Evolutionary conservation across 768 basidiomycete species (phyloP).

Genomic region (Cystobasidium ongulense): DNA sequence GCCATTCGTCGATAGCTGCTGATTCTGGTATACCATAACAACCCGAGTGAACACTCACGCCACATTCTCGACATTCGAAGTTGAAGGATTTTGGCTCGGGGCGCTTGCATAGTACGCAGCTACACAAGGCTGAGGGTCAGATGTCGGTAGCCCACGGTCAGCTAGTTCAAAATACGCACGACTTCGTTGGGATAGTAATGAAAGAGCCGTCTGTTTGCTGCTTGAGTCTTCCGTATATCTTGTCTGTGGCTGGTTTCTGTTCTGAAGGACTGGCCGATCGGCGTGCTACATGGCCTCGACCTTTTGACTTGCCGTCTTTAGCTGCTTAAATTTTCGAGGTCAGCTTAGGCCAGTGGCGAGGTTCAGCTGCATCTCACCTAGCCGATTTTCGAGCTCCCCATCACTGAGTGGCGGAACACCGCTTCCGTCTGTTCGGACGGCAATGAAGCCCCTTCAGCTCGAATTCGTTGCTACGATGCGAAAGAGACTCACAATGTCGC

Average conservation of each 20-base stretch:
- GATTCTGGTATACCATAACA: conserved; percentile 39
- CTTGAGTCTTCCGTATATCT: background rate
- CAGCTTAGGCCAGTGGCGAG: background rate
- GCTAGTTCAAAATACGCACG: background rate
- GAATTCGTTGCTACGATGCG: background rate
- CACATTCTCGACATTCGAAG: conserved; percentile 23
- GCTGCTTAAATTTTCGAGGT: background rate
- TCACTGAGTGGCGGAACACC: background rate
- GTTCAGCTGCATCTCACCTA: background rate
- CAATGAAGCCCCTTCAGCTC: background rate
- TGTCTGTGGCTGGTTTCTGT: background rate
- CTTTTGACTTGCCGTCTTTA: conserved; percentile 15
- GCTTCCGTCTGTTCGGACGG: conserved; percentile 27
- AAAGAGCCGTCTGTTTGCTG: background rate
- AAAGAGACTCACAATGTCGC: conserved; percentile 38
- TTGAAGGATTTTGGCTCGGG: conserved; percentile 27
- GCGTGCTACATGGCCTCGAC: background rate
- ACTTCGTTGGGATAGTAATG: background rate
- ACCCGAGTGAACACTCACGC: background rate
- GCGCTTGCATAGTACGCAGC: conserved; percentile 32
- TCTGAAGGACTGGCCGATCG: background rate
- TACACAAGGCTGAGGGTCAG: background rate
- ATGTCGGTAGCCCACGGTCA: background rate
- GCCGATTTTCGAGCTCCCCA: background rate
- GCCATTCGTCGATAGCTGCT: conserved; percentile 33